Conservation (phyloP, 2,329 filamentous ascomycete genomes). For the Fusarium oxysporum region DNA sequence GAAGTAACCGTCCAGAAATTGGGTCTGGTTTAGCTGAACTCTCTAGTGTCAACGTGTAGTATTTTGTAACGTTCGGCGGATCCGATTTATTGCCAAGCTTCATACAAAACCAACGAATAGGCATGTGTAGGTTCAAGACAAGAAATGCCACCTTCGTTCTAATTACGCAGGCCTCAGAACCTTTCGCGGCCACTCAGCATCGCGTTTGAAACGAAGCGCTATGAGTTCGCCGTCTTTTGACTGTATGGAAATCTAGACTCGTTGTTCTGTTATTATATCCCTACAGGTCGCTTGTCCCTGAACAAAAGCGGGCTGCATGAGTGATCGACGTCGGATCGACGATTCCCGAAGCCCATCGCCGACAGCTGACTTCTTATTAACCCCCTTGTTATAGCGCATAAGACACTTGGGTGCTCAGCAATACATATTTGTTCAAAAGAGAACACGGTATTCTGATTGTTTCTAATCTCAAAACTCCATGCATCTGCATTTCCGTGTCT, state of each 20-base stretch:
- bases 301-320: constrained; percentile 24
- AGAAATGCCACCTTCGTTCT: not conserved
- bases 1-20: not conserved
- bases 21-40: not conserved
- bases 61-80: not conserved
- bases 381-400: constrained; percentile 10
- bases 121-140: not conserved
- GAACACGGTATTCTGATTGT: not conserved
- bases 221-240: not conserved
- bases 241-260: not conserved
- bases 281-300: not conserved
- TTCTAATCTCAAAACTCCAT: not conserved
- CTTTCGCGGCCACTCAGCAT: not conserved
- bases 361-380: constrained; percentile 3
- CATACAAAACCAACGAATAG: not conserved
- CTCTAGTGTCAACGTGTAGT: not conserved
- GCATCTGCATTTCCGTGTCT: not conserved
- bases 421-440: not conserved
- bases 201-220: not conserved
- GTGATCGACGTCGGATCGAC: constrained; percentile 38
- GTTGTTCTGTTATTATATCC: not conserved
- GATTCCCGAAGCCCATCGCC: constrained; percentile 34
- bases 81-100: not conserved
- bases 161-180: not conserved
- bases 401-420: not conserved